Evolutionary conservation across 768 basidiomycete genomes (phyloP), one percentile per base, ranked within the genome.

Genomic region (Mycena amicta): DNA sequence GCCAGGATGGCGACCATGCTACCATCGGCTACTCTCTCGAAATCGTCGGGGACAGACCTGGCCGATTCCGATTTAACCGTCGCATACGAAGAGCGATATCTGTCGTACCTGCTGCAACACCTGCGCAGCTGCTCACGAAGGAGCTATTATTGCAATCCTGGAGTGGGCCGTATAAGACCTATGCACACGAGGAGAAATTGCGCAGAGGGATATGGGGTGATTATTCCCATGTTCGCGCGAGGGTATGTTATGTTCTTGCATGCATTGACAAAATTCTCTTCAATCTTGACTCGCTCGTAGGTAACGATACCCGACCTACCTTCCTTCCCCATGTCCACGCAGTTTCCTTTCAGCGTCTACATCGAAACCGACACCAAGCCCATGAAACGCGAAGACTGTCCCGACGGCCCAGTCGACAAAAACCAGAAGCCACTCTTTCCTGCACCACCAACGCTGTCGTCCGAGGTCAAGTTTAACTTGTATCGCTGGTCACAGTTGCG

Each of bases 311-410:
- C 61, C 13, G 28, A 51, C 20, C 8, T 58, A 26, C 8, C 29
- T 4, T 43, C 46, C 8, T 57, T 50, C 31, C 60, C 61, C 5
- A 59, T 58, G 18, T 45, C 56, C 16, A 56, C 61, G 11, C 13
- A 31, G 1, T 52, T 63, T 27, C 57, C 57, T 18, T 59, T 63
- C 16, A 50, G 57, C 28, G 31, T 63, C 8, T 41, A 43, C 26
- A 30, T 63, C 22, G 52, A 52, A 23, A 63, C 61, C 3, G 51
- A 59, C 1, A 63, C 61, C n/a, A 63, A 63, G 55, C 30, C 39
- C 13, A 45, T 59, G 46, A 37, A 20, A 3, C 11, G 16, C 2
- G 47, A 49, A 29, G 47, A 49, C 26, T 25, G 25, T 28, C 57
- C 61, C 4, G 50, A 62, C 6, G 27, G n/a, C 3, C 61, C 57